Evolutionary conservation across 2,329 filamentous ascomycete species (phyloP).

Genomic region (Fusarium temperatum): DNA sequence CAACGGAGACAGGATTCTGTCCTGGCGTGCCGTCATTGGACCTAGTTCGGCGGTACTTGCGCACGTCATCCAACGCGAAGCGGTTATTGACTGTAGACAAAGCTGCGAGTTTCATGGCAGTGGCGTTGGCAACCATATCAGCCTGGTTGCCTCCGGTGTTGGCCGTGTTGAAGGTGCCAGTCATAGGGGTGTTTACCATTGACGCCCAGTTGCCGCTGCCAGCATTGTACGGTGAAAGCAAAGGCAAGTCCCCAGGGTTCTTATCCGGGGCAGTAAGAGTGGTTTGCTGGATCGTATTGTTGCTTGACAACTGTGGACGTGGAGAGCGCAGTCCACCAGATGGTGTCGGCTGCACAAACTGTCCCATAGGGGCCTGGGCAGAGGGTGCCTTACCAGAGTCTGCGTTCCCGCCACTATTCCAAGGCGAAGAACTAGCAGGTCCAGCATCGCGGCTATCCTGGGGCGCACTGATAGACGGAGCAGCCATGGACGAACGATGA

Average conservation of each 20-base stretch:
- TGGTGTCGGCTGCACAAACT: slow-evolving; percentile 86
- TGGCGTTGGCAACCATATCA: slow-evolving; percentile 98
- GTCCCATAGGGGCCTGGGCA: slow-evolving; percentile 87
- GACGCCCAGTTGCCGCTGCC: slow-evolving; percentile 96
- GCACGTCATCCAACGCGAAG: slow-evolving; percentile 94
- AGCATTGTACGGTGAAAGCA: slow-evolving; percentile 84
- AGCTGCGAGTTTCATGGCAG: slow-evolving; percentile 97
- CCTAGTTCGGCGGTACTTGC: slow-evolving; percentile 91
- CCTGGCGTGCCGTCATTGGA: slow-evolving; percentile 80
- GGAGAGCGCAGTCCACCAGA: slow-evolving; percentile 82
- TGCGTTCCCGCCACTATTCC: slow-evolving; percentile 67
- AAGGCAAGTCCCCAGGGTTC: slow-evolving; percentile 74
- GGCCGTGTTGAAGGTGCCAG: slow-evolving; percentile 76
- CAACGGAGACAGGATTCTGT: slow-evolving; percentile 73
- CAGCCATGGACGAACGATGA: slow-evolving; percentile 76
- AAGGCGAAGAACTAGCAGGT: slow-evolving; percentile 69
- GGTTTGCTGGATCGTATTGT: slow-evolving; percentile 81
- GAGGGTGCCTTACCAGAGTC: slow-evolving; percentile 76
- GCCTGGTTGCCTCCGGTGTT: slow-evolving; percentile 73
- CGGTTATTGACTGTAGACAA: slow-evolving; percentile 98
- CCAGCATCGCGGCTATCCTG: slow-evolving; percentile 46
- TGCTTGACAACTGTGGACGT: slow-evolving; percentile 72
- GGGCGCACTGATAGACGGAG: slow-evolving; percentile 76
- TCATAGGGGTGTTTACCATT: slow-evolving; percentile 98
- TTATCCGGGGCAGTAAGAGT: slow-evolving; percentile 78